Evolutionary conservation across 257 asterid species (phyloP).

Genomic region (Solanum virginianum): DNA sequence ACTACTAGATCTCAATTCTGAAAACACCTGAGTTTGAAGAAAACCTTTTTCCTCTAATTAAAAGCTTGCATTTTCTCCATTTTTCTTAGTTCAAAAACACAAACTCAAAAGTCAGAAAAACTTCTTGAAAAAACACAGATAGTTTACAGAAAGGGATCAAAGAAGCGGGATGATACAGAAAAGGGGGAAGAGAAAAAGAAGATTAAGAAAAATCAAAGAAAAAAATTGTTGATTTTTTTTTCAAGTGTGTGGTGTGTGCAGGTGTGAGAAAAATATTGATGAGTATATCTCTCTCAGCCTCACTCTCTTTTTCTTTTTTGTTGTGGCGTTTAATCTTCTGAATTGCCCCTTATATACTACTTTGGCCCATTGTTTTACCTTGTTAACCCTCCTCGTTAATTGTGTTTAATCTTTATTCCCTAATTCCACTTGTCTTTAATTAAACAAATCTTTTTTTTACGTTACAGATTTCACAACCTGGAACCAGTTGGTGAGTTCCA

Average conservation of each 20-base stretch:
- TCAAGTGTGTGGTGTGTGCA: constrained; percentile 35
- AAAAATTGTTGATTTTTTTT: background rate
- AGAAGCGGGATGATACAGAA: constrained; percentile 57
- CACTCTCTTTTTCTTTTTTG: constrained; percentile 7
- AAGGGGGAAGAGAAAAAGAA: constrained; percentile 12
- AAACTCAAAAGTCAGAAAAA: constrained; percentile 26
- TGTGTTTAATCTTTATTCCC: background rate
- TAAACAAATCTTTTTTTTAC: background rate
- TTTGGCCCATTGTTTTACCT: constrained; percentile 6
- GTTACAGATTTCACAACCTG: background rate
- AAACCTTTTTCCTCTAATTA: constrained; percentile 21
- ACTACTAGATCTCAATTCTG: constrained; percentile 50
- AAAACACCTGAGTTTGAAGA: constrained; percentile 56
- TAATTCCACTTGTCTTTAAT: background rate
- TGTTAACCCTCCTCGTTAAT: constrained; percentile 14
- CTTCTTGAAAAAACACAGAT: constrained; percentile 32
- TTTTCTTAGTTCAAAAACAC: constrained; percentile 1
- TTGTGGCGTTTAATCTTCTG: background rate
- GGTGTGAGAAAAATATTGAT: constrained; percentile 29
- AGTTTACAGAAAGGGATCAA: constrained; percentile 75
- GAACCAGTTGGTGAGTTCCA: background rate
- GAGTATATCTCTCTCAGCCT: constrained; percentile 25
- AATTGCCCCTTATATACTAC: constrained; percentile 22
- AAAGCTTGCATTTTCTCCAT: constrained; percentile 31
- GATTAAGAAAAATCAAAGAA: background rate